Evolutionary conservation across 148 eudicot genomes (phyloP).

Genomic region (Drosera capensis): DNA sequence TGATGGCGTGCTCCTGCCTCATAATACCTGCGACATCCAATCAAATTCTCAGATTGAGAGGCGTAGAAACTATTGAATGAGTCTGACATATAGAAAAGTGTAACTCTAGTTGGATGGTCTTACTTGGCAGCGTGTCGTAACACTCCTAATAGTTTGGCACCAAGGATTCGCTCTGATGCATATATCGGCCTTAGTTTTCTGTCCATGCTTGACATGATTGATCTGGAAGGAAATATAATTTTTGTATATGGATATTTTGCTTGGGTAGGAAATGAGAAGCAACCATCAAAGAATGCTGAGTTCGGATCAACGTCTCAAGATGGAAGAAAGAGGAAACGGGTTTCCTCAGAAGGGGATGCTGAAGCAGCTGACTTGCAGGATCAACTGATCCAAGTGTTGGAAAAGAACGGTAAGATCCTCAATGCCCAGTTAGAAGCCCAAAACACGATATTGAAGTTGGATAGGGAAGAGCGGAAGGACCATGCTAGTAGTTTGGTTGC

Average conservation of each 20-base stretch:
- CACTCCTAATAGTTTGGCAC: no score
- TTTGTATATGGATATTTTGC: conserved; percentile 1
- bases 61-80: no score
- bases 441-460: conserved; percentile 42
- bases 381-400: conserved; percentile 44
- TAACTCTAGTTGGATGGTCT: no score
- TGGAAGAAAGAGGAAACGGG: conserved; percentile 48
- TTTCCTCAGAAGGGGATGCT: conserved; percentile 20
- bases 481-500: conserved; percentile 45
- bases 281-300: conserved; percentile 21
- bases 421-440: conserved; percentile 63
- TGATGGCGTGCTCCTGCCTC: no score
- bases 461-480: conserved; percentile 66
- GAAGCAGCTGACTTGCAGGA: conserved; percentile 20
- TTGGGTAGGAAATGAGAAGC: conserved; percentile 33
- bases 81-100: no score
- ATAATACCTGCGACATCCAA: no score
- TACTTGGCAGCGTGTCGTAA: no score
- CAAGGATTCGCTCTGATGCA: not conserved
- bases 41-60: no score
- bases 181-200: not conserved
- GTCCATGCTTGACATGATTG: not conserved
- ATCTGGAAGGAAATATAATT: not conserved
- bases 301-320: conserved; percentile 29
- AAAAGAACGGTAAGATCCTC: conserved; percentile 50